Percentiles rank a stretch among this genome's conserved stretches.
These are phyloP conservation scores for Eimeria maxima DNA, from an alignment of 169 alveolate genomes.

Conservation along the genomic window DNA sequence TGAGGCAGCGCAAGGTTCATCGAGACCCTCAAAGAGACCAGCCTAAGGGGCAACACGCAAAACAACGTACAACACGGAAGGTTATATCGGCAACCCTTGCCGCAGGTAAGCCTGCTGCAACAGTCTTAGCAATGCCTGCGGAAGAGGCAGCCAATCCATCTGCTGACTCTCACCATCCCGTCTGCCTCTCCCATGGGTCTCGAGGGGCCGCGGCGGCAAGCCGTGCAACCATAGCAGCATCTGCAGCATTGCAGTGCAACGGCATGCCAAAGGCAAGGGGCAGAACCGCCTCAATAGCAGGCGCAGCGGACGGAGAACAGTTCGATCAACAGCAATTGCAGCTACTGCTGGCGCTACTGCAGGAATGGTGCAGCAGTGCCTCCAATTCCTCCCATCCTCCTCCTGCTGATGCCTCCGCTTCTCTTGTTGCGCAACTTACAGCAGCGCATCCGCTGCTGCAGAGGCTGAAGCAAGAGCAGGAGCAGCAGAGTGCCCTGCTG, in stretches of 20 bases:
- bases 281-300: neutral
- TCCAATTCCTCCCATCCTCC: slow-evolving; percentile 20
- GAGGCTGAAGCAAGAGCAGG: slow-evolving; percentile 43
- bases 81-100: neutral
- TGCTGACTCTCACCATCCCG: neutral
- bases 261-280: neutral
- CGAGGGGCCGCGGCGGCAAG: slow-evolving; percentile 67
- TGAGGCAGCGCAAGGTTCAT: neutral
- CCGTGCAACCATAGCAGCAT: slow-evolving; percentile 69
- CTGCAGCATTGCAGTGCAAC: slow-evolving; percentile 17
- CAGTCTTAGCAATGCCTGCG: neutral
- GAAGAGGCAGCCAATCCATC: slow-evolving; percentile 27
- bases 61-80: slow-evolving; percentile 9
- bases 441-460: slow-evolving; percentile 72
- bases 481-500: slow-evolving; percentile 53
- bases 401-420: slow-evolving; percentile 44
- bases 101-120: neutral
- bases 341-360: slow-evolving; percentile 46
- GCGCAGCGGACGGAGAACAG: neutral
- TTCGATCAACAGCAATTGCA: slow-evolving; percentile 66
- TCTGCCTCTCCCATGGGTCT: slow-evolving; percentile 41
- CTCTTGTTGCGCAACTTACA: slow-evolving; percentile 47
- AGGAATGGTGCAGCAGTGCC: slow-evolving; percentile 52
- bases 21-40: neutral
- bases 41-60: neutral